Conservation (phyloP, 768 basidiomycete species). For the Leccinum variicolor region DNA sequence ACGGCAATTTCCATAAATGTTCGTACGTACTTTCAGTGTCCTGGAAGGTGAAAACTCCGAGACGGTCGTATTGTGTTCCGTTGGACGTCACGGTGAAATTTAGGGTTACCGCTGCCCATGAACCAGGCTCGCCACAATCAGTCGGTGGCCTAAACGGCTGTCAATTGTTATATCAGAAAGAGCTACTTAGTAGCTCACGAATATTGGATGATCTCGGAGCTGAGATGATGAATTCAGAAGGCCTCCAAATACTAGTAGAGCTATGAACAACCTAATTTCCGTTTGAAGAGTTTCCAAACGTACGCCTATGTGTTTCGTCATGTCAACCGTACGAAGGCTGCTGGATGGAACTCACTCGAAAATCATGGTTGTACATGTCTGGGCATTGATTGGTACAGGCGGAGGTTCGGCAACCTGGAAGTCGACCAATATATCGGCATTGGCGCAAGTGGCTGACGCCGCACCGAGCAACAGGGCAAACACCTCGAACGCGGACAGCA, state of each 20-base stretch:
- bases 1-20: background rate
- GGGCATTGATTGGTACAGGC: constrained; percentile 55
- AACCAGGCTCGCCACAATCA: constrained; percentile 64
- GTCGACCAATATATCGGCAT: constrained; percentile 39
- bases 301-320: constrained; percentile 42
- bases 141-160: constrained; percentile 54
- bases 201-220: constrained; percentile 62
- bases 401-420: constrained; percentile 78
- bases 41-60: constrained; percentile 71
- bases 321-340: background rate
- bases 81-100: constrained; percentile 79
- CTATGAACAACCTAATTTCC: constrained; percentile 45
- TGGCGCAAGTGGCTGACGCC: constrained; percentile 7
- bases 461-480: constrained; percentile 12
- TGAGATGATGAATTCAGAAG: constrained; percentile 21
- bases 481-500: constrained; percentile 19
- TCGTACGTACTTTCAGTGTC: constrained; percentile 65
- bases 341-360: constrained; percentile 45
- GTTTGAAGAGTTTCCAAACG: constrained; percentile 71
- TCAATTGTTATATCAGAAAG: background rate
- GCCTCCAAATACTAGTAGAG: background rate
- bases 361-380: constrained; percentile 62
- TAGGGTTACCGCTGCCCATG: constrained; percentile 72
- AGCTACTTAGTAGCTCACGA: constrained; percentile 36
- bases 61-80: constrained; percentile 72